Evolutionary conservation across 1,284 basidiomycete genomes (phyloP).

Genomic region (Rhodotorula mucilaginosa): DNA sequence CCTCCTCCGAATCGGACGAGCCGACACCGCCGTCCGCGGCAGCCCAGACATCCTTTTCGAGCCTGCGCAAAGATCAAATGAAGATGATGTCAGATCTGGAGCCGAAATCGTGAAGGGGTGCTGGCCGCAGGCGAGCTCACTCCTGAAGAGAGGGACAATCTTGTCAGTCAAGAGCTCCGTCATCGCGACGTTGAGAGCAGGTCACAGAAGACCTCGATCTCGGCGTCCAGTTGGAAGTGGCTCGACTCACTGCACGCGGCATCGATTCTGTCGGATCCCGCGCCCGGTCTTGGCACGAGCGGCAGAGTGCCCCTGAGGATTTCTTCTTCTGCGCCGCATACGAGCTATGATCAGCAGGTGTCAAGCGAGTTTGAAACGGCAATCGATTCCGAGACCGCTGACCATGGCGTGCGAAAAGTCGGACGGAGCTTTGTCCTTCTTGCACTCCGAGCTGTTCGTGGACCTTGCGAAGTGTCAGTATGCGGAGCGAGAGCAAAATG

Average conservation of each 20-base stretch:
- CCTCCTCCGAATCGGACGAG: not conserved
- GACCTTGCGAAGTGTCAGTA: too few species aligned
- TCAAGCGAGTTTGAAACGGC: too few species aligned
- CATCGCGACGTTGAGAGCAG: too few species aligned
- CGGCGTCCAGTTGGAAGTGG: too few species aligned
- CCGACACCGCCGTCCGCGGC: not conserved
- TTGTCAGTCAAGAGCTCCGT: not conserved
- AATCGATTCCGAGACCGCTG: too few species aligned
- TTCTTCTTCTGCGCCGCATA: not conserved
- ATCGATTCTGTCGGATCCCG: not conserved
- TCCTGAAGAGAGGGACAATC: not conserved
- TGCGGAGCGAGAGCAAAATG: too few species aligned
- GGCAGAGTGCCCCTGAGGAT: not conserved
- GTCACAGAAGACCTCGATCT: too few species aligned
- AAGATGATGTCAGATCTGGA: too few species aligned
- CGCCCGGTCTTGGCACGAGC: not conserved
- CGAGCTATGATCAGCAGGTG: too few species aligned
- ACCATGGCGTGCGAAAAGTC: not conserved
- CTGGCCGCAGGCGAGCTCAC: not conserved
- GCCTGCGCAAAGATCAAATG: not conserved
- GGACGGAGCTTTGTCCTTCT: too few species aligned
- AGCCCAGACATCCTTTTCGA: slow-evolving; percentile 1
- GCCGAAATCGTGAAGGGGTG: too few species aligned
- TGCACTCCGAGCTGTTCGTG: not conserved
- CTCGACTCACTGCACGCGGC: slow-evolving; percentile 1